Percentiles rank a stretch among this genome's conserved stretches.
phyloP scores from a whole-genome alignment of 306 rosid species.

The Prunus salicina region DNA sequence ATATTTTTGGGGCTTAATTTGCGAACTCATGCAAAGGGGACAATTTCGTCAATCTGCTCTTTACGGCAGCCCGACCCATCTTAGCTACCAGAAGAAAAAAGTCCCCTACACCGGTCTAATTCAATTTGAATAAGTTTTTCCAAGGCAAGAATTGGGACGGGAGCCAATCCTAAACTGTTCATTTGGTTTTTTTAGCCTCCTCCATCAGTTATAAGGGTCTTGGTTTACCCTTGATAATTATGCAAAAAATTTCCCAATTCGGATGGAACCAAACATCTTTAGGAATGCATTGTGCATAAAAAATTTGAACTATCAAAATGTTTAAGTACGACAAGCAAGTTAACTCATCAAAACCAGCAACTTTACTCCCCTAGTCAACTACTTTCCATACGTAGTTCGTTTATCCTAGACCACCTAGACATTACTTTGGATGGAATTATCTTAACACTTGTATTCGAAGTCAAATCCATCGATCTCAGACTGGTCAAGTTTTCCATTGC shows the following conservation, averaged over 20 bases:
- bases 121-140: no score
- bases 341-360: neutral
- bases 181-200: no score
- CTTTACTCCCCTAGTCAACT: neutral
- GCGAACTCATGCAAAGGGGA: no score
- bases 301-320: neutral
- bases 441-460: neutral
- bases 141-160: no score
- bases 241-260: neutral
- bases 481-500: neutral
- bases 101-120: no score
- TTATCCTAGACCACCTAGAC: neutral
- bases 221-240: neutral
- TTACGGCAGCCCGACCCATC: no score
- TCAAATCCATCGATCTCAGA: constrained; percentile 5
- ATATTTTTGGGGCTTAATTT: no score
- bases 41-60: no score
- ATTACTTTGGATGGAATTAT: neutral
- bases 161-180: no score
- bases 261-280: neutral
- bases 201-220: no score
- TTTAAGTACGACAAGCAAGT: neutral
- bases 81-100: no score
- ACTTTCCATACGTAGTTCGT: neutral
- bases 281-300: neutral